Evolutionary conservation across 441 rosid genomes (phyloP), one percentile per base, ranked within the genome.

Genomic region (Adansonia grandidieri): DNA sequence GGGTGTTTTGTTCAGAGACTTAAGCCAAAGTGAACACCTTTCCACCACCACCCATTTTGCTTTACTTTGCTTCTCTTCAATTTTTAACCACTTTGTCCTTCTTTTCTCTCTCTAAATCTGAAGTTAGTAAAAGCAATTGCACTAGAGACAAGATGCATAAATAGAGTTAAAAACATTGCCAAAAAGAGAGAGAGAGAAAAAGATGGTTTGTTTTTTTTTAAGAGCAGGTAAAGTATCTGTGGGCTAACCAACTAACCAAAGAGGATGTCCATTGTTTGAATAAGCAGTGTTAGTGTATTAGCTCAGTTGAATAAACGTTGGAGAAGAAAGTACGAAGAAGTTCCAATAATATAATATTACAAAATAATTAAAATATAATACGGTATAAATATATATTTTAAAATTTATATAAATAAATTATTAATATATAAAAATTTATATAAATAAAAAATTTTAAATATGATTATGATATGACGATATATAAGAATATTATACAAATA

Each of bases 21-120:
- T 91, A 78, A 37, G 91, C 86, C 81, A 93, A 85, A 71, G 93
- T 88, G 83, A 89, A 91, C 80, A 86, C 78, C 85, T 90, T 89
- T 37, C 79, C 82, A 57, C 78, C 86, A 11, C 77, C 87, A 51
- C 86, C 90, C 93, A 89, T 90, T 69, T 73, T 62, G 22, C 47
- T 45, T 0, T 61, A 1, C 9, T 20, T 58, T 19, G 22, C 44
- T 50, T 70, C 22, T 0, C 13, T 32, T 24, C 11, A 10, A 14
- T 5, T 13, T 22, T 28, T 28, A 28, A 28, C 2, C 14, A 0
- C 40, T 65, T 1, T 40, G 32, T 6, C 10, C 2, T 5, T 13
- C 6, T 1, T 48, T 0, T 44, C 24, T 64, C 9, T 54, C 47
- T 72, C 64, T 32, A 3, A 11, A 0, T 24, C 13, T 40, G 0